Conservation (phyloP, 352 stramenopile genomes). For the Pythium dissotocum region DNA sequence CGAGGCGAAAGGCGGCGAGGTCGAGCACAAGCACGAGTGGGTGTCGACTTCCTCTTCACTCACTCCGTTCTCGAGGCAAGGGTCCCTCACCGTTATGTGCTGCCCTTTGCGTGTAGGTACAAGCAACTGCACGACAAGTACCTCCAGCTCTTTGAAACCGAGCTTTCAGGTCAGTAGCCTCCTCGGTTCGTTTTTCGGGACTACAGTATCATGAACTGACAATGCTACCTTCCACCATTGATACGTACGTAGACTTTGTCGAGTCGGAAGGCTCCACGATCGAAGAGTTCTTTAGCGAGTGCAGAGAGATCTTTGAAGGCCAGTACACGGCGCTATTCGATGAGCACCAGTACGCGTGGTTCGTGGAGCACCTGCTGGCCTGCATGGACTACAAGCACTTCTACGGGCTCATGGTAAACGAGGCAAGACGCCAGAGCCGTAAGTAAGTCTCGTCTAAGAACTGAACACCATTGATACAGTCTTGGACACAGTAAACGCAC, state of each 20-base stretch:
- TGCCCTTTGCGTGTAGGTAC: slow-evolving; percentile 36
- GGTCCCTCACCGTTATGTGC: neutral
- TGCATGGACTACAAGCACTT: slow-evolving; percentile 87
- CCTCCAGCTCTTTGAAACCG: slow-evolving; percentile 68
- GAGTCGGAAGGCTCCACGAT: slow-evolving; percentile 63
- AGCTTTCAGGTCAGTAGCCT: slow-evolving; percentile 45
- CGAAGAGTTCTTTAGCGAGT: slow-evolving; percentile 73
- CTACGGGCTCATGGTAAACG: slow-evolving; percentile 80
- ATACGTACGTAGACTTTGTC: slow-evolving; percentile 53
- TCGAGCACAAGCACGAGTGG: slow-evolving; percentile 80
- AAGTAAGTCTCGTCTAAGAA: slow-evolving; percentile 36
- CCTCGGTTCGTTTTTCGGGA: neutral
- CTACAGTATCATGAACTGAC: no score
- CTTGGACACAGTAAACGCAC: neutral
- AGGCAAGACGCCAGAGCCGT: slow-evolving; percentile 59
- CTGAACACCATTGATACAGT: neutral
- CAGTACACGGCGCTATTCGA: slow-evolving; percentile 71
- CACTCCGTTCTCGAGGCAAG: neutral
- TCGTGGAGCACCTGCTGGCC: slow-evolving; percentile 72
- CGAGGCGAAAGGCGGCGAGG: slow-evolving; percentile 61
- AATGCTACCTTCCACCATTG: neutral
- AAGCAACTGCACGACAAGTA: slow-evolving; percentile 79
- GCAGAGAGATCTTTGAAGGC: slow-evolving; percentile 55
- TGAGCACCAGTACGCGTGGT: slow-evolving; percentile 71
- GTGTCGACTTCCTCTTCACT: neutral